Evolutionary conservation across 441 rosid species (phyloP), one percentile per base, ranked within the genome.

Genomic region (Populus hybrid): DNA sequence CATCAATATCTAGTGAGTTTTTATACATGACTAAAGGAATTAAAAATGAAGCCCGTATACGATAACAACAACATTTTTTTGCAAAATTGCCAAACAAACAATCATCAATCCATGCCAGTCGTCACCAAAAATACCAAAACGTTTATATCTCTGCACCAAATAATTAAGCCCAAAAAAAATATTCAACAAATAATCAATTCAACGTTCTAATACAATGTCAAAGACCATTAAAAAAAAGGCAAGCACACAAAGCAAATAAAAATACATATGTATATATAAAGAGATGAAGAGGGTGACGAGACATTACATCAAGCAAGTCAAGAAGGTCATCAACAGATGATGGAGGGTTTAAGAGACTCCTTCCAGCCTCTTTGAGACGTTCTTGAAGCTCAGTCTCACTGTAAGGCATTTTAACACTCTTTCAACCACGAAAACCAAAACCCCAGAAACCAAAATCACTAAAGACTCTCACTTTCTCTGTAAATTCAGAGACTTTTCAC

Each of bases 271-370:
- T 9, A 64, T 5, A 42, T 70, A 75, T 65, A 57, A 70, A 74
- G 73, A 75, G 64, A 46, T 46, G 77, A 73, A 73, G 61, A 67
- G 73, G 54, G 74, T 73, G 57, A 21, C 20, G 32, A 46, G 72
- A 5, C 79, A 73, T 80, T 89, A 93, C 98, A 83, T 92, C 87
- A 81, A 93, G 94, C 76, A 84, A 82, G 76, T n/a, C 34, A 73
- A 88, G 88, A 67, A 87, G 85, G 59, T 85, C 86, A 50, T 88
- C 85, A 65, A 81, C 74, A 5, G 94, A 84, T 16, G 89, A 78
- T 6, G 86, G 87, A 69, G 90, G 86, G 72, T 80, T 78, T 34
- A 88, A 79, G 40, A 93, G 98, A 74, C 73, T 76, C 61, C 78
- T 80, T 65, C 90, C 98, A 74, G 87, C 85, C 40, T 84, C 90